A percentile compares a stretch with the other conserved stretches of the same genome.
phyloP scores from a whole-genome alignment of 129 eudicot species.

The Erigeron canadensis region DNA sequence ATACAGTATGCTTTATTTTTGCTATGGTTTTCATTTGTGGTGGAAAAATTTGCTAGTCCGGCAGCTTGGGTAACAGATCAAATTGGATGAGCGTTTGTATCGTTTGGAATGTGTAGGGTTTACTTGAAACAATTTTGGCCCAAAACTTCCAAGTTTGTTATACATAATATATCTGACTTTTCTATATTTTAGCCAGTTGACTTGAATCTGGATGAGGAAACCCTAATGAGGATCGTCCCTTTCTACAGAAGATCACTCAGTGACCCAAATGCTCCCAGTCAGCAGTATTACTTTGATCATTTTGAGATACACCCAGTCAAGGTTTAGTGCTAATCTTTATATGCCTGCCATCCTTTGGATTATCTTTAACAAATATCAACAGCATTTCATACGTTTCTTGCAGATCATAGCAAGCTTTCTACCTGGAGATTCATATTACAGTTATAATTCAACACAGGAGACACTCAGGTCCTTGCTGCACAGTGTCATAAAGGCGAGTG shows the following conservation, averaged over 20 bases:
- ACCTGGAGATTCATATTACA: slow-evolving; percentile 82
- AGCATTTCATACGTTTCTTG: slow-evolving; percentile 28
- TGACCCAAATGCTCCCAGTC: slow-evolving; percentile 72
- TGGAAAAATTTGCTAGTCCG: no score
- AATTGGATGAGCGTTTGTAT: no score
- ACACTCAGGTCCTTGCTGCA: slow-evolving; percentile 84
- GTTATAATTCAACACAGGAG: slow-evolving; percentile 88
- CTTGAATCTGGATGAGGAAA: slow-evolving; percentile 95
- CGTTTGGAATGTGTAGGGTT: no score
- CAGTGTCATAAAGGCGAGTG: slow-evolving; percentile 85
- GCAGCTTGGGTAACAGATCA: no score
- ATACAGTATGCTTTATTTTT: background rate
- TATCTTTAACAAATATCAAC: slow-evolving; percentile 3
- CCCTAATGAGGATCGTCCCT: slow-evolving; percentile 86
- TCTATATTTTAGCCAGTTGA: slow-evolving; percentile 73
- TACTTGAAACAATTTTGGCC: no score
- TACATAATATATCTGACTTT: slow-evolving; percentile 16
- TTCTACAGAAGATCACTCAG: slow-evolving; percentile 95
- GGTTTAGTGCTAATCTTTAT: slow-evolving; percentile 41
- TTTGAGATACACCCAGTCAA: slow-evolving; percentile 97
- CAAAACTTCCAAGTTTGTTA: background rate
- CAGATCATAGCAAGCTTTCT: slow-evolving; percentile 95
- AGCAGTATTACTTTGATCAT: slow-evolving; percentile 92
- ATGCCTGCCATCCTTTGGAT: background rate
- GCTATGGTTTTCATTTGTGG: background rate